Percentiles rank a stretch among this genome's conserved stretches.
Conservation (phyloP, 2,329 filamentous ascomycete species). For the Beauveria medogensis region DNA sequence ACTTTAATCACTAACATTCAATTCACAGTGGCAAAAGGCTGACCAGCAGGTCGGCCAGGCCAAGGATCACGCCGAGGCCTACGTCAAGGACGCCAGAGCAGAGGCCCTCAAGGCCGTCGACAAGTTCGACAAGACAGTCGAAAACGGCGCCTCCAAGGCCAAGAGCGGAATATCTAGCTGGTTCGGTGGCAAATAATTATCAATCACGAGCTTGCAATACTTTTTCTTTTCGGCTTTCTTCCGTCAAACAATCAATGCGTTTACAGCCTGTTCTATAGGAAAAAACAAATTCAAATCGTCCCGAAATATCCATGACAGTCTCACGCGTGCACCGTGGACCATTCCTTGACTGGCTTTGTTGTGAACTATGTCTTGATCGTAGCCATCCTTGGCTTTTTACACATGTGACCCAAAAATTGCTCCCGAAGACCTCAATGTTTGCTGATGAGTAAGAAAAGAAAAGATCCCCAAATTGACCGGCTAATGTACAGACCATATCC, state of each 20-base stretch:
- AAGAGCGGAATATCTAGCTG: constrained; percentile 79
- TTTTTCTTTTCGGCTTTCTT: not conserved
- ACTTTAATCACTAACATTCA: not conserved
- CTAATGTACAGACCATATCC: not conserved
- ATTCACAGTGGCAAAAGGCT: constrained; percentile 40
- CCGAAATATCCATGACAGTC: not conserved
- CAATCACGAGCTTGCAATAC: not conserved
- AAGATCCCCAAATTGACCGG: not conserved
- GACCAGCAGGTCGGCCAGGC: constrained; percentile 55
- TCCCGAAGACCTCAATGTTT: not conserved
- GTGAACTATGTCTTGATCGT: not conserved
- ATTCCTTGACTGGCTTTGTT: not conserved
- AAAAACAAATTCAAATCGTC: not conserved
- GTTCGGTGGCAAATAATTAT: constrained; percentile 56
- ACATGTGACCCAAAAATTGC: not conserved
- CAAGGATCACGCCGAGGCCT: constrained; percentile 51
- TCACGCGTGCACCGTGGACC: not conserved
- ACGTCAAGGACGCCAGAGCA: constrained; percentile 55
- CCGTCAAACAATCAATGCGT: not conserved
- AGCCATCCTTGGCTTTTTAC: not conserved
- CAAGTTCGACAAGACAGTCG: constrained; percentile 74
- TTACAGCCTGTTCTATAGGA: constrained; percentile 1
- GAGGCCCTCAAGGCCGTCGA: constrained; percentile 67
- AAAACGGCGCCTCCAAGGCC: constrained; percentile 68
- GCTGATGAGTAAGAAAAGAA: not conserved